These are phyloP conservation scores for Leishmania braziliensis DNA, from an alignment of 208 protist genomes.

Conservation along the genomic window DNA sequence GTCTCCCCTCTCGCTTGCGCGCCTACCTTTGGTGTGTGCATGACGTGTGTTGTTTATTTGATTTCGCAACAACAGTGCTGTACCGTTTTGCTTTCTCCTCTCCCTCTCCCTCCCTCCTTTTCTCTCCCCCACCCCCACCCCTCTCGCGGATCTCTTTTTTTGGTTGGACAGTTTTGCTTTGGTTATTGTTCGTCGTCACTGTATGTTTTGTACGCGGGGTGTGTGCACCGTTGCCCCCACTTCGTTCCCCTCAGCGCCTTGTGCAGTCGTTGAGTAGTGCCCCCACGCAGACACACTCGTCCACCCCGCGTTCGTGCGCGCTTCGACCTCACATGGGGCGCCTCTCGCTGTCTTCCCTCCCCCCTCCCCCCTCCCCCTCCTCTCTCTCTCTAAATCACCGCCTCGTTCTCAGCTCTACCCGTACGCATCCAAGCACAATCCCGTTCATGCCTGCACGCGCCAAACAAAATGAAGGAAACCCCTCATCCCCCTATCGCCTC, in stretches of 20 bases:
- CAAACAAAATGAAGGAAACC: neutral
- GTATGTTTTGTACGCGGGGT: neutral
- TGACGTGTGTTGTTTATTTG: no score
- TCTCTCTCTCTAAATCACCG: neutral
- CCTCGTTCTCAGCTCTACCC: neutral
- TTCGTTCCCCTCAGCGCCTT: neutral
- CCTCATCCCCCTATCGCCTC: neutral
- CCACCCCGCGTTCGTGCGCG: neutral
- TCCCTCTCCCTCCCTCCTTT: neutral
- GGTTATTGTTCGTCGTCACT: neutral
- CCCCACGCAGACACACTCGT: neutral
- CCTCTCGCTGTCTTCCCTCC: neutral
- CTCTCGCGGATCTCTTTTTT: no score
- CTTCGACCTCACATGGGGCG: neutral
- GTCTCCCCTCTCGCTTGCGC: neutral
- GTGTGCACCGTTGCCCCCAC: neutral
- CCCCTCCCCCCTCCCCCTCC: neutral
- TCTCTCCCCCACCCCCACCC: neutral
- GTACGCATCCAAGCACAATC: neutral
- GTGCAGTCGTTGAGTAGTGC: neutral
- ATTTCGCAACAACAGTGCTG: neutral
- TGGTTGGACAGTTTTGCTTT: no score
- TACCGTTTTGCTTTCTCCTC: neutral
- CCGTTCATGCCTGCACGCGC: neutral
- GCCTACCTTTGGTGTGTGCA: neutral